Conservation (phyloP, 2,329 filamentous ascomycete genomes). For the Aspergillus sp. region DNA sequence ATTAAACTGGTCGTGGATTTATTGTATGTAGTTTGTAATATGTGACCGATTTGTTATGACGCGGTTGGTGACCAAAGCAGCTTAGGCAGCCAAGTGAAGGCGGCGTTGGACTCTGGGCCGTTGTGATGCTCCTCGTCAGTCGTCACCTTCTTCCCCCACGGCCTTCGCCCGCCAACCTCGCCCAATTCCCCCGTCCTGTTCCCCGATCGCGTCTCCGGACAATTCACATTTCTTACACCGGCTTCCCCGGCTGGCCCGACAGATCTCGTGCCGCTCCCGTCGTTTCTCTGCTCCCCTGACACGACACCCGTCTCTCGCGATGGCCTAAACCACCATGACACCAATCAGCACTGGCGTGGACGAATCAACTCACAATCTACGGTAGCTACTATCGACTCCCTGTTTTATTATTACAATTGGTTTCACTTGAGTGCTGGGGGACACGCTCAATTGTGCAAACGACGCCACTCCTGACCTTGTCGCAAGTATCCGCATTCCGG, state of each 20-base stretch:
- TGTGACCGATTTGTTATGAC: not conserved
- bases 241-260: not conserved
- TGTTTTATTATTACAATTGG: not conserved
- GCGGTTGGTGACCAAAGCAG: constrained; percentile 2
- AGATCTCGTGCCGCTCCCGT: not conserved
- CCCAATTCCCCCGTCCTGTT: not conserved
- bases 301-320: constrained; percentile 22
- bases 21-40: not conserved
- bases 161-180: constrained; percentile 6
- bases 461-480: constrained; percentile 13
- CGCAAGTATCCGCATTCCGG: constrained; percentile 9
- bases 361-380: constrained; percentile 18
- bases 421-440: too few species aligned
- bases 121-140: constrained; percentile 11
- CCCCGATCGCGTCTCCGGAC: not conserved
- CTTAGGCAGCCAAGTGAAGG: constrained; percentile 8
- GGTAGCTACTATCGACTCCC: constrained; percentile 11
- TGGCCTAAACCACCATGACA: constrained; percentile 32
- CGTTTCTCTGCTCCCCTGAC: constrained; percentile 6
- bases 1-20: not conserved
- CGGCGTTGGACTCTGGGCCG: not conserved
- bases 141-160: constrained; percentile 8
- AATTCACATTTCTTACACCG: not conserved
- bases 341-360: constrained; percentile 25
- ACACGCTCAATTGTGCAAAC: not conserved